phyloP scores from a whole-genome alignment of 768 basidiomycete genomes.

The Fomitopsis serialis region DNA sequence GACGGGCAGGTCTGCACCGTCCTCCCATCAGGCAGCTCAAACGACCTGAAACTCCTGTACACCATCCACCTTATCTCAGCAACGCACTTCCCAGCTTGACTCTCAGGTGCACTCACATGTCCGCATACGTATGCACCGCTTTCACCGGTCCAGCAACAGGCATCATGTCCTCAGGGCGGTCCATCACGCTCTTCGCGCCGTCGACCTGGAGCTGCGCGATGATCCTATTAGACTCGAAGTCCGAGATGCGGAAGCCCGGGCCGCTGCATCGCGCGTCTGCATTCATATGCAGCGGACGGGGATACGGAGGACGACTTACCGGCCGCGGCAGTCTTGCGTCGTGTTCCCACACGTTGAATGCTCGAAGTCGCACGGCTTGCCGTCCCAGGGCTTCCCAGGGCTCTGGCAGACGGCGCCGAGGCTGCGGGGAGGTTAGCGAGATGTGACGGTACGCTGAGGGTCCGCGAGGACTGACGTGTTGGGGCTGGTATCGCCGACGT shows the following conservation, averaged over 20 bases:
- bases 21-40: conserved; percentile 62
- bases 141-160: conserved; percentile 56
- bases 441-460: background rate
- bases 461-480: conserved; percentile 53
- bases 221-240: conserved; percentile 70
- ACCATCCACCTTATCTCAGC: background rate
- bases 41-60: conserved; percentile 58
- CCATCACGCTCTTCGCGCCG: conserved; percentile 63
- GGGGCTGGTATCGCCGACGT: conserved; percentile 75
- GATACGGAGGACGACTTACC: conserved; percentile 45
- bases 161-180: conserved; percentile 26
- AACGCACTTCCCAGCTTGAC: background rate
- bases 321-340: conserved; percentile 63
- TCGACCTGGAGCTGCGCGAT: conserved; percentile 68
- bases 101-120: conserved; percentile 46
- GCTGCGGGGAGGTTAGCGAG: conserved; percentile 25
- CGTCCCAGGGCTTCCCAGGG: conserved; percentile 63
- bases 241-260: conserved; percentile 69
- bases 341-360: conserved; percentile 73
- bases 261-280: conserved; percentile 53
- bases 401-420: conserved; percentile 74
- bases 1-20: conserved; percentile 69
- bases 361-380: conserved; percentile 61
- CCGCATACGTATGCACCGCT: conserved; percentile 64
- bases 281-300: conserved; percentile 18